Percentiles rank a stretch among this genome's conserved stretches.
phyloP scores from a whole-genome alignment of 2,329 filamentous ascomycete genomes.

The Fusarium austroafricanum region DNA sequence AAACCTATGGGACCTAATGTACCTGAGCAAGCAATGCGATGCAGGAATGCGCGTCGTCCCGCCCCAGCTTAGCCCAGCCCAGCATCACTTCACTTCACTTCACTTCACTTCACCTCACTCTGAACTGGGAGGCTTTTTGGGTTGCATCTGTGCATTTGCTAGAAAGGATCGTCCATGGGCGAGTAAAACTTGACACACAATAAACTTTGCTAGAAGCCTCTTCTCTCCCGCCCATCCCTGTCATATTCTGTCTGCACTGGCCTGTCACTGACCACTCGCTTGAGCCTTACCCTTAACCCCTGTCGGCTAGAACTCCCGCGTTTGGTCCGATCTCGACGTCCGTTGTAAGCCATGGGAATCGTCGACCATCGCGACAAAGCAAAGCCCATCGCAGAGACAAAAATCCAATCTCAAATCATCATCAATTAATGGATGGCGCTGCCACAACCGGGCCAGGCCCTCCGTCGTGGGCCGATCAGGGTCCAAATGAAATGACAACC shows the following conservation, averaged over 20 bases:
- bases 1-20: too few relatives aligned
- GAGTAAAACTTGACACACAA: background rate
- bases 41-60: too few relatives aligned
- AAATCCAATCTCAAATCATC: slow-evolving; percentile 3
- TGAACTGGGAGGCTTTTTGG: background rate
- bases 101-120: background rate
- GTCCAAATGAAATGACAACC: slow-evolving; percentile 3
- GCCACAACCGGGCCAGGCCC: slow-evolving; percentile 10
- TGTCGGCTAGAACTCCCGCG: slow-evolving; percentile 37
- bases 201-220: slow-evolving; percentile 10
- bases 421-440: slow-evolving; percentile 11
- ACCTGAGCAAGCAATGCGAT: too few relatives aligned
- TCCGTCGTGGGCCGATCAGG: slow-evolving; percentile 22
- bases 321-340: slow-evolving; percentile 45
- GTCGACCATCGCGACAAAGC: slow-evolving; percentile 16
- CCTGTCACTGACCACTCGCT: slow-evolving; percentile 9
- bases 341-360: slow-evolving; percentile 42
- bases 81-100: too few relatives aligned
- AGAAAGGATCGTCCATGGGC: background rate
- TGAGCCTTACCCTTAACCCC: slow-evolving; percentile 27
- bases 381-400: slow-evolving; percentile 2
- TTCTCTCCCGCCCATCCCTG: slow-evolving; percentile 1
- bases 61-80: too few relatives aligned
- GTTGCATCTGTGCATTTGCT: slow-evolving; percentile 4
- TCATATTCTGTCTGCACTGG: background rate